A percentile compares a stretch with the other conserved stretches of the same genome.
phyloP scores from a whole-genome alignment of 208 protist species.

The Acanthamoeba comandoni region DNA sequence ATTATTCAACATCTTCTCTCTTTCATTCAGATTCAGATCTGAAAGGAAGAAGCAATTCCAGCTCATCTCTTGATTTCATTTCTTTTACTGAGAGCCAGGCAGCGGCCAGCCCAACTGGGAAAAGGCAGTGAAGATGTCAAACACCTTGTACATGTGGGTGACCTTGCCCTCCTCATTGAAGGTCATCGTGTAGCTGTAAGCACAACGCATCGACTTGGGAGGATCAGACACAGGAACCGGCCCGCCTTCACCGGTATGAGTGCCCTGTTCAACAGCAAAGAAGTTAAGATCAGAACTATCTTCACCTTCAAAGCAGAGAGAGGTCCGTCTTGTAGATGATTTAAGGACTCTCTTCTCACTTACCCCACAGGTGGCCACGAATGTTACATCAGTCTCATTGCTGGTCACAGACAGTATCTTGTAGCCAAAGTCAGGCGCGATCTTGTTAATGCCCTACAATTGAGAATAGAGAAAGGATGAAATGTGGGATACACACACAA shows the following conservation, averaged over 20 bases:
- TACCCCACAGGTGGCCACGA: conserved; percentile 3
- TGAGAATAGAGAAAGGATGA: too few relatives aligned
- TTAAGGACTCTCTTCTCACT: too few relatives aligned
- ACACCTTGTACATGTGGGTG: conserved; percentile 1
- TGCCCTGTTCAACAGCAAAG: background rate
- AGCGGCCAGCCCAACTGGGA: background rate
- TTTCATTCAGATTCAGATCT: too few relatives aligned
- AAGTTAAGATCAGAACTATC: too few relatives aligned
- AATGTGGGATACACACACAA: background rate
- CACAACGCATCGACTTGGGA: background rate
- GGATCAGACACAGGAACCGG: background rate
- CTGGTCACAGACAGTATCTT: background rate
- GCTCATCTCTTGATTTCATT: too few relatives aligned
- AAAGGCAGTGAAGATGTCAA: background rate
- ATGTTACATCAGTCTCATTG: background rate
- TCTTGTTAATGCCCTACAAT: background rate
- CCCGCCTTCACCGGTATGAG: background rate
- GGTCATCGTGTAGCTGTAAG: background rate
- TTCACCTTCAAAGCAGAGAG: too few relatives aligned
- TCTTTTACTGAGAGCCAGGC: too few relatives aligned
- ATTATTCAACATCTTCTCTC: too few relatives aligned
- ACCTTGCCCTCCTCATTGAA: background rate
- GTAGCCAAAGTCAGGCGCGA: background rate
- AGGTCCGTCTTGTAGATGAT: too few relatives aligned
- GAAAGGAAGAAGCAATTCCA: too few relatives aligned